phyloP scores from a whole-genome alignment of 225 moss, liverwort and hornwort genomes.

The Straminergon stramineum region DNA sequence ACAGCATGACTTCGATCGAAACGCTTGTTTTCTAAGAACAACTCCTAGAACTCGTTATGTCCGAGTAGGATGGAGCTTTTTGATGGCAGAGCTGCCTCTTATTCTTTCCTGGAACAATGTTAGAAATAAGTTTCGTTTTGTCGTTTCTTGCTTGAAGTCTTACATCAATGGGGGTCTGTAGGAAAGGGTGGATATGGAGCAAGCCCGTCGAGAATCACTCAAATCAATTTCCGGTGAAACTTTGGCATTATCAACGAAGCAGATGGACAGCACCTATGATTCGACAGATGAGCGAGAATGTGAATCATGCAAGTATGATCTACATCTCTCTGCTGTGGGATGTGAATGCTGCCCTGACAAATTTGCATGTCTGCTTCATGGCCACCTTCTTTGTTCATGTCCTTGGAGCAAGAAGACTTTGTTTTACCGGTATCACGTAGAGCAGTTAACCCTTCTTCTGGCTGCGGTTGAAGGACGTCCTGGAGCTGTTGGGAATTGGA shows the following conservation, averaged over 20 bases:
- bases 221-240: conserved; percentile 23
- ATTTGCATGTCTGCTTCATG: conserved; percentile 77
- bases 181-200: conserved; percentile 79
- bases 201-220: conserved; percentile 39
- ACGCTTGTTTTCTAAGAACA: background rate
- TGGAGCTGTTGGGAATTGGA: conserved; percentile 59
- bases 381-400: conserved; percentile 72
- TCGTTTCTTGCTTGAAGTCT: background rate
- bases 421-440: conserved; percentile 57
- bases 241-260: conserved; percentile 35
- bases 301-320: conserved; percentile 83
- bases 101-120: background rate
- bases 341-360: conserved; percentile 84
- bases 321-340: conserved; percentile 88
- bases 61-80: background rate
- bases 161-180: background rate
- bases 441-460: conserved; percentile 63
- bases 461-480: conserved; percentile 79
- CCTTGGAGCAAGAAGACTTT: conserved; percentile 73
- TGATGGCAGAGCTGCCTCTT: background rate
- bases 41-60: background rate
- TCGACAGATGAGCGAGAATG: conserved; percentile 87
- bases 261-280: conserved; percentile 78
- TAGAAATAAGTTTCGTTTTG: background rate
- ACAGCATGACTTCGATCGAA: background rate